Conservation (phyloP, 805 yeast species). For the Yarrowia sp. region DNA sequence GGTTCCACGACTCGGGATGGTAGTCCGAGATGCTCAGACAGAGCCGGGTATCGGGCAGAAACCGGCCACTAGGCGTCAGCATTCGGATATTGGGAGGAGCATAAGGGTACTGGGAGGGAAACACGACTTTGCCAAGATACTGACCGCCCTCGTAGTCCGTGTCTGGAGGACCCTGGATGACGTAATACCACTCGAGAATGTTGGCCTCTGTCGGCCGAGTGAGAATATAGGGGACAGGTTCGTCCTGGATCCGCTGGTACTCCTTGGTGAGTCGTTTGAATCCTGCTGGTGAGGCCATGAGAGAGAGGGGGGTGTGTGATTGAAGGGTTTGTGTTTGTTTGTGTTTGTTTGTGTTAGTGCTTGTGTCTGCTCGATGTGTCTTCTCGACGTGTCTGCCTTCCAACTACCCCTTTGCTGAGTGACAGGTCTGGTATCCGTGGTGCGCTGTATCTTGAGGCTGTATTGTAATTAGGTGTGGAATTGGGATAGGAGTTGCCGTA, state of each 20-base stretch:
- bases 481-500: no score
- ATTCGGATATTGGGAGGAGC: constrained; percentile 86
- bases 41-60: constrained; percentile 77
- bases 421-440: no score
- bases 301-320: neutral
- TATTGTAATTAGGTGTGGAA: no score
- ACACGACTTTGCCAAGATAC: constrained; percentile 84
- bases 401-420: no score
- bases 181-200: constrained; percentile 91
- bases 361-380: no score
- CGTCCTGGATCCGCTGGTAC: constrained; percentile 74
- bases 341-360: no score
- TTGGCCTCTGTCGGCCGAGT: constrained; percentile 90
- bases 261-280: constrained; percentile 67
- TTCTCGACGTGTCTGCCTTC: no score
- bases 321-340: neutral
- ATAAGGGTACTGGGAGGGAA: constrained; percentile 87
- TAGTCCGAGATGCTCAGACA: constrained; percentile 94
- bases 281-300: constrained; percentile 30
- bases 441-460: no score
- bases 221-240: constrained; percentile 82
- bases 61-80: constrained; percentile 73
- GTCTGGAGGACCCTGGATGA: constrained; percentile 90
- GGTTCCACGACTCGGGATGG: constrained; percentile 96
- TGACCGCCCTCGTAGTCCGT: constrained; percentile 88